phyloP scores from a whole-genome alignment of 768 basidiomycete species.

The Macrolepiota dolichaula region DNA sequence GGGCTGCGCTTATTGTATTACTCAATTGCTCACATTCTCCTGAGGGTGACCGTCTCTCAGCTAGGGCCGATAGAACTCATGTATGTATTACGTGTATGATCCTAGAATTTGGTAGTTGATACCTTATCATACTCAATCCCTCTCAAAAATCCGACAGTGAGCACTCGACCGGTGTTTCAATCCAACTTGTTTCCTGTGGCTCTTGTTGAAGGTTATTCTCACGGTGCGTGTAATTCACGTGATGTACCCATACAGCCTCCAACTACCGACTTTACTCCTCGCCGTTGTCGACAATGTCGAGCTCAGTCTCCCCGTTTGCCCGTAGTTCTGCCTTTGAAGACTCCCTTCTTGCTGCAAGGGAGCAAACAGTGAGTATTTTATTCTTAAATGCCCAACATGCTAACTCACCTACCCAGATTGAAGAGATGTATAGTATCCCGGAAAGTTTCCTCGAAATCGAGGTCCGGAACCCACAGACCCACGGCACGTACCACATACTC shows the following conservation, averaged over 20 bases:
- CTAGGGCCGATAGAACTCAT: neutral
- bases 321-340: slow-evolving; percentile 57
- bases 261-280: neutral
- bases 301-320: slow-evolving; percentile 60
- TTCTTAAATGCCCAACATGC: neutral
- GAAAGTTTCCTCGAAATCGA: slow-evolving; percentile 98
- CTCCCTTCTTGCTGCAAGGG: slow-evolving; percentile 42
- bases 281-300: slow-evolving; percentile 22
- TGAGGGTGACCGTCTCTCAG: too few species aligned
- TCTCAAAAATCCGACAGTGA: too few species aligned
- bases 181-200: too few species aligned
- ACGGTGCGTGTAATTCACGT: neutral
- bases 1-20: too few species aligned
- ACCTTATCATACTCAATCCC: too few species aligned
- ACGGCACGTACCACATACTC: slow-evolving; percentile 52
- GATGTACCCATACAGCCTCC: neutral
- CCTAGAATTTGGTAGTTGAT: too few species aligned
- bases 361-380: slow-evolving; percentile 50
- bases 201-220: too few species aligned
- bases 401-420: slow-evolving; percentile 53
- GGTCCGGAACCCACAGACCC: slow-evolving; percentile 94
- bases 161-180: too few species aligned
- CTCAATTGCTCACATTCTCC: too few species aligned
- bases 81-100: too few species aligned
- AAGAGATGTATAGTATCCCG: slow-evolving; percentile 98